Conservation (phyloP, 106 monocot genomes). For the Dendrobium officinale region DNA sequence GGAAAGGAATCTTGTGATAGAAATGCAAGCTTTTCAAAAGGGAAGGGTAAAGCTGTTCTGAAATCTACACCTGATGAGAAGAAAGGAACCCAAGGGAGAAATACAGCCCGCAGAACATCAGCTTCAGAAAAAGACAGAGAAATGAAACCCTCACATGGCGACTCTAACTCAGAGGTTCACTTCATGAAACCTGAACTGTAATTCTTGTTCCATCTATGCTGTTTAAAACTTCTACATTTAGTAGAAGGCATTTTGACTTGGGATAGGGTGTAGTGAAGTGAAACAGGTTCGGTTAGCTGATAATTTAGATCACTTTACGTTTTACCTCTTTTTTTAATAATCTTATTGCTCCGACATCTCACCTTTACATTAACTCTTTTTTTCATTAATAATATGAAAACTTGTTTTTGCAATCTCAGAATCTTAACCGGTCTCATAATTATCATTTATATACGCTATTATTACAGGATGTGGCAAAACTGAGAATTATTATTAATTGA, state of each 20-base stretch:
- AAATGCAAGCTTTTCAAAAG: slow-evolving; percentile 54
- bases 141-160: slow-evolving; percentile 41
- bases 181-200: not conserved
- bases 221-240: not conserved
- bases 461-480: no score
- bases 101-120: slow-evolving; percentile 57
- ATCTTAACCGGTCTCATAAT: no score
- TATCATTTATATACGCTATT: no score
- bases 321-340: not conserved
- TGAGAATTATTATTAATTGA: no score
- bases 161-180: slow-evolving; percentile 76
- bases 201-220: not conserved
- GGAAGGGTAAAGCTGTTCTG: slow-evolving; percentile 84
- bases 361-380: not conserved
- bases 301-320: not conserved
- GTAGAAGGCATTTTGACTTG: not conserved
- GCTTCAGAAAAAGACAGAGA: slow-evolving; percentile 63
- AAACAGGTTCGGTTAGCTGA: not conserved
- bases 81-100: slow-evolving; percentile 72
- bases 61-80: slow-evolving; percentile 53
- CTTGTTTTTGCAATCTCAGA: not conserved
- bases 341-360: not conserved
- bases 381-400: not conserved
- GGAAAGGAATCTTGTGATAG: slow-evolving; percentile 52
- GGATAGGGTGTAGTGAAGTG: not conserved